Conservation (phyloP, 1,139 yeast genomes). For the Kodamaea alishanica region DNA sequence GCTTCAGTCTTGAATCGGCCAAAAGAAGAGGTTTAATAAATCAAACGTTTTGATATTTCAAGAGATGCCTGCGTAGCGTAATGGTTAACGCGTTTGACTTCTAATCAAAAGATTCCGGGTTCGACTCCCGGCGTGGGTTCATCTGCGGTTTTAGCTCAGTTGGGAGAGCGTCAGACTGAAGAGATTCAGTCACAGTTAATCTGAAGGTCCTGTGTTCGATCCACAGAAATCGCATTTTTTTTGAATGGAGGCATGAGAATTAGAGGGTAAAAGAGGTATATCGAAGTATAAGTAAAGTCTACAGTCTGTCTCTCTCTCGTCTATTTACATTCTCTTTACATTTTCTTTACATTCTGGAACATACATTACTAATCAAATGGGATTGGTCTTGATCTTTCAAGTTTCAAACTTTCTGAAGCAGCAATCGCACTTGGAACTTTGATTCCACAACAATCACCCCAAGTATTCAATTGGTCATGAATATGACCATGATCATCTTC, state of each 20-base stretch:
- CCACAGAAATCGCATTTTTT: constrained; percentile 31
- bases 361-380: constrained; percentile 86
- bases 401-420: constrained; percentile 54
- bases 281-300: background rate
- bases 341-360: too few species aligned
- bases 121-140: too few species aligned
- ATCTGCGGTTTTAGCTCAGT: constrained; percentile 19
- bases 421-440: constrained; percentile 95
- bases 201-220: constrained; percentile 58
- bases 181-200: constrained; percentile 35
- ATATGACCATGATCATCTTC: constrained; percentile 37
- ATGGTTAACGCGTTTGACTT: too few species aligned
- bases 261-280: background rate
- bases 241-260: too few species aligned
- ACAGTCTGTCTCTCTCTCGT: background rate
- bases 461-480: constrained; percentile 45
- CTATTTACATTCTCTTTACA: background rate
- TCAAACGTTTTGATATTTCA: too few species aligned
- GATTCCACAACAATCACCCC: constrained; percentile 99
- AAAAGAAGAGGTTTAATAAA: too few species aligned
- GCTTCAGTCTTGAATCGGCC: too few species aligned
- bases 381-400: constrained; percentile 39
- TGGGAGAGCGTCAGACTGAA: constrained; percentile 34
- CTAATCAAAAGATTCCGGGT: too few species aligned
- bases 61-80: too few species aligned